These are phyloP conservation scores for Mycena albidolilacea DNA, from an alignment of 768 basidiomycete genomes.

Conservation along the genomic window DNA sequence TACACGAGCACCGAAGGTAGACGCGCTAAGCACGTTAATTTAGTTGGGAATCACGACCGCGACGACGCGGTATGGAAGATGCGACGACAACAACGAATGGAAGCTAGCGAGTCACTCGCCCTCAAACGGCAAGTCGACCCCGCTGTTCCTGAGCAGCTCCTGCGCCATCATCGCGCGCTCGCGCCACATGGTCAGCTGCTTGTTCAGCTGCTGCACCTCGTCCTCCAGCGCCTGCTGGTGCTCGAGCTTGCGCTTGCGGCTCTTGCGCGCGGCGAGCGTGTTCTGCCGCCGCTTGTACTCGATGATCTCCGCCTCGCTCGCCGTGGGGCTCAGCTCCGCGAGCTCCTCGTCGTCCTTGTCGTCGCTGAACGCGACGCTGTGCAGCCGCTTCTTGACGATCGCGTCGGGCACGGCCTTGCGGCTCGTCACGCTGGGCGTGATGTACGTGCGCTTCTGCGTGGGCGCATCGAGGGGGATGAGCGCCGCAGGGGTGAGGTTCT, in stretches of 20 bases:
- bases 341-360: constrained; percentile 48
- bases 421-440: constrained; percentile 67
- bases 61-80: not conserved
- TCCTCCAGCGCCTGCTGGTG: constrained; percentile 70
- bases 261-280: constrained; percentile 77
- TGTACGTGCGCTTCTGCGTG: constrained; percentile 71
- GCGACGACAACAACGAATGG: not conserved
- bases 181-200: constrained; percentile 67
- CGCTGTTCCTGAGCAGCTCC: constrained; percentile 60
- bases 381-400: constrained; percentile 61
- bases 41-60: constrained; percentile 4
- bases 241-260: constrained; percentile 75
- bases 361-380: constrained; percentile 50
- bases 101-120: constrained; percentile 6
- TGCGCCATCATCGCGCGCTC: constrained; percentile 53
- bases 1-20: constrained; percentile 38
- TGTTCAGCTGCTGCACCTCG: constrained; percentile 53
- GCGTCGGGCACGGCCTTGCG: constrained; percentile 71
- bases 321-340: constrained; percentile 44
- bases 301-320: constrained; percentile 66
- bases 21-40: not conserved
- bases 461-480: constrained; percentile 71
- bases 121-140: constrained; percentile 39
- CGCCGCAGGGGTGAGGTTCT: constrained; percentile 63
- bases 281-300: constrained; percentile 79